Percentiles rank a stretch among this genome's conserved stretches.
Conservation (phyloP, 2,329 filamentous ascomycete species). For the Trichoderma citrinoviride region DNA sequence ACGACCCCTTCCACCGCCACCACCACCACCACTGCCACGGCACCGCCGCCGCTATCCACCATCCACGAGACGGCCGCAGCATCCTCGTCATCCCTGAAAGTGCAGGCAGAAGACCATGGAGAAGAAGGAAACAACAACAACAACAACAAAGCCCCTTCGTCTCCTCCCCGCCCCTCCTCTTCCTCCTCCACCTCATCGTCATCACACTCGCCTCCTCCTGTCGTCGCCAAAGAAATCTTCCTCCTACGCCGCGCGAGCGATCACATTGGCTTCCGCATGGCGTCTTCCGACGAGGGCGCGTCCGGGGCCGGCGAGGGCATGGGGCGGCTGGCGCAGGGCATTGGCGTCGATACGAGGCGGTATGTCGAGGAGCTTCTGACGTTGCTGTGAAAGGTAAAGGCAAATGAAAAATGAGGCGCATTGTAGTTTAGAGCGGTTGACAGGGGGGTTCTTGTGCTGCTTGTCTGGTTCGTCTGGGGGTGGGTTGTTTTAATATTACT, state of each 20-base stretch:
- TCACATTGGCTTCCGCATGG: slow-evolving; percentile 42
- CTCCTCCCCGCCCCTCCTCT: neutral
- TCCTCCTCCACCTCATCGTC: neutral
- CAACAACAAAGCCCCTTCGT: neutral
- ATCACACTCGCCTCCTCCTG: neutral
- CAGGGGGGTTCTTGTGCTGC: neutral
- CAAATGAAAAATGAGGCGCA: neutral
- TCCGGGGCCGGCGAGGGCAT: slow-evolving; percentile 54
- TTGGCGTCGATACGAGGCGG: slow-evolving; percentile 71
- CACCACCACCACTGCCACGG: neutral
- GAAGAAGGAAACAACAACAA: no score
- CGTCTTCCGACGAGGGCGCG: slow-evolving; percentile 37
- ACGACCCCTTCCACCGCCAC: slow-evolving; percentile 15
- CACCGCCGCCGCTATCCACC: slow-evolving; percentile 28
- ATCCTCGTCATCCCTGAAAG: slow-evolving; percentile 22
- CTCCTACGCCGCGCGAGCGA: slow-evolving; percentile 60
- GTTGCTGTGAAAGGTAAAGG: slow-evolving; percentile 40
- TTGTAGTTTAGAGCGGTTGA: neutral
- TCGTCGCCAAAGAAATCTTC: slow-evolving; percentile 57
- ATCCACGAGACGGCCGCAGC: slow-evolving; percentile 30
- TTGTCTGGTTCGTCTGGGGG: neutral
- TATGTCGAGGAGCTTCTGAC: slow-evolving; percentile 73
- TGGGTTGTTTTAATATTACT: neutral
- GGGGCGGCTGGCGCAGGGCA: slow-evolving; percentile 64
- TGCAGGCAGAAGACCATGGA: neutral